Percentiles rank a stretch among this genome's conserved stretches.
These are phyloP conservation scores for Glaciozyma martinii DNA, from an alignment of 768 basidiomycete species.

Conservation along the genomic window DNA sequence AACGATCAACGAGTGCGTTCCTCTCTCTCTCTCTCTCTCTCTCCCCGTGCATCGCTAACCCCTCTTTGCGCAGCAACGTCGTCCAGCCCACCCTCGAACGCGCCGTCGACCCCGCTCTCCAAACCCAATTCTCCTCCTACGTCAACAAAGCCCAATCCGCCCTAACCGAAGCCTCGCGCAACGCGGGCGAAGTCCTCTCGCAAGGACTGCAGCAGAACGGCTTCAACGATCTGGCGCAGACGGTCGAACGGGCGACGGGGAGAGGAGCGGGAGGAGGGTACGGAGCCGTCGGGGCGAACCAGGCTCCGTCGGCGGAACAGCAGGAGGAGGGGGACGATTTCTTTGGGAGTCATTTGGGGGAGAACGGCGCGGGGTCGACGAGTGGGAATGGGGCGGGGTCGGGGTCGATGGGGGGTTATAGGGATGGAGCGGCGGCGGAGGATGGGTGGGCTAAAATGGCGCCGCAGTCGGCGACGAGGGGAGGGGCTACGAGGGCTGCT, in stretches of 20 bases:
- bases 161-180: constrained; percentile 51
- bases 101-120: constrained; percentile 69
- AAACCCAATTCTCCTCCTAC: constrained; percentile 64
- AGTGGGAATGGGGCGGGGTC: too few relatives aligned
- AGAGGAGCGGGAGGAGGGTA: constrained; percentile 25
- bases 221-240: constrained; percentile 25
- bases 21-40: not conserved
- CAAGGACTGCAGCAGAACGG: constrained; percentile 51
- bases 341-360: constrained; percentile 10
- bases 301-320: constrained; percentile 2
- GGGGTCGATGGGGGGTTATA: not conserved
- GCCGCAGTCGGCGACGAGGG: constrained; percentile 21
- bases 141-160: constrained; percentile 50
- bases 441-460: constrained; percentile 22
- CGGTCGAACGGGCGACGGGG: constrained; percentile 23
- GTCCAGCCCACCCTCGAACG: constrained; percentile 81
- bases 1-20: constrained; percentile 56
- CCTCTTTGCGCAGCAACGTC: constrained; percentile 48
- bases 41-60: not conserved
- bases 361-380: not conserved
- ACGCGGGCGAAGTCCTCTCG: constrained; percentile 46
- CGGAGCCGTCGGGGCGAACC: constrained; percentile 12
- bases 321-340: constrained; percentile 12
- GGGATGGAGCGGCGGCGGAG: constrained; percentile 1
- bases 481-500: not conserved